Conservation (phyloP, 1,139 yeast genomes). For the Ogataea hybrid region DNA sequence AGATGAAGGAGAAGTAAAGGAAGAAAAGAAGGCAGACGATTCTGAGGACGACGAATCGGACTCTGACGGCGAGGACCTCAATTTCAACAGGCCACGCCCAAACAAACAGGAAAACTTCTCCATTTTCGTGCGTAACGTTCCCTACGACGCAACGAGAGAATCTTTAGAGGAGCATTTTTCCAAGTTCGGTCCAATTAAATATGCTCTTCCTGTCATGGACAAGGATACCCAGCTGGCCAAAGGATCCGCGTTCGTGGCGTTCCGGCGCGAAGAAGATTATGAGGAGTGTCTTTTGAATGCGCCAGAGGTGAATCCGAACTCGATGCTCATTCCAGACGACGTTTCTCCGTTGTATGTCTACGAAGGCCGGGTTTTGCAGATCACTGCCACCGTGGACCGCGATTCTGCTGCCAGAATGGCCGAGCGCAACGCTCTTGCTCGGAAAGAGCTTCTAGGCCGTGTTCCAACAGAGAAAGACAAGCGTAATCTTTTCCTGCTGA, state of each 20-base stretch:
- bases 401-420: slow-evolving; percentile 77
- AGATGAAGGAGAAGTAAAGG: slow-evolving; percentile 34
- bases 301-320: slow-evolving; percentile 72
- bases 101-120: slow-evolving; percentile 70
- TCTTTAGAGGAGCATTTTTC: slow-evolving; percentile 72
- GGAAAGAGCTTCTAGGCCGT: slow-evolving; percentile 78
- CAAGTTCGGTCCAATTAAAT: slow-evolving; percentile 83
- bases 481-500: slow-evolving; percentile 79
- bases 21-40: slow-evolving; percentile 10
- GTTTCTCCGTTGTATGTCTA: slow-evolving; percentile 85
- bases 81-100: slow-evolving; percentile 35
- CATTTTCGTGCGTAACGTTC: slow-evolving; percentile 86
- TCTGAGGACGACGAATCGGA: background rate
- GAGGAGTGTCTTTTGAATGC: slow-evolving; percentile 72
- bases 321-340: slow-evolving; percentile 87
- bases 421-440: slow-evolving; percentile 67
- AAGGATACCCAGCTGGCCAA: slow-evolving; percentile 80
- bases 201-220: slow-evolving; percentile 92
- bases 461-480: slow-evolving; percentile 78
- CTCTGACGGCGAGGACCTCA: background rate
- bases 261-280: slow-evolving; percentile 59
- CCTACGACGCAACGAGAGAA: slow-evolving; percentile 90
- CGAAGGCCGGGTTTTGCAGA: slow-evolving; percentile 86
- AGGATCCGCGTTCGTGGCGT: slow-evolving; percentile 96
- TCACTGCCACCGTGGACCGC: slow-evolving; percentile 84